Evolutionary conservation across 352 stramenopile species (phyloP), one percentile per base, ranked within the genome.

Genomic region (Pythium utonaiense): DNA sequence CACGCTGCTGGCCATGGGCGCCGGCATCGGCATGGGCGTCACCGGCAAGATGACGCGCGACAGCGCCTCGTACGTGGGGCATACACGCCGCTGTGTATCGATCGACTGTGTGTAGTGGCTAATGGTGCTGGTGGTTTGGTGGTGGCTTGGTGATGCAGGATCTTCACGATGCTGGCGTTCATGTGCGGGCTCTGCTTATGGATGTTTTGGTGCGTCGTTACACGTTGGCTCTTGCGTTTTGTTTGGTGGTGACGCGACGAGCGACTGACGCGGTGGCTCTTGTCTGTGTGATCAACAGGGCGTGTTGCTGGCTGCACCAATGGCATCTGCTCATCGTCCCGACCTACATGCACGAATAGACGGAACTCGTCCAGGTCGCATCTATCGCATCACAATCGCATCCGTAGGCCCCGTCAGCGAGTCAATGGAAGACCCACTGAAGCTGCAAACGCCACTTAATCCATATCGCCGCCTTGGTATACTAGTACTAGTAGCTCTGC

Each of bases 301-400:
- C 83, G n/a, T 95, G 86, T 64, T 92, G 81, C 79, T 95, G 86
- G 86, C 59, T 95, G 59, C 86, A 95, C 70, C 86, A 95, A 75
- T 95, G 86, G 86, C 86, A 95, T 76, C 88, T 93, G 53, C 70
- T 95, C 45, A 75, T 95, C 40, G 83, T 92, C 28, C 86, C 86
- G 40, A 91, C 82, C 17, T 93, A 88, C 62, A 73, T 71, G 33
- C 72, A 72, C 25, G 83, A 93, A 76, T 92, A 92, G 40, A 62
- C 51, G 42, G 42, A n/a, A n/a, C n/a, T n/a, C n/a, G n/a, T n/a
- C 41, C n/a, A 25, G 41, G 21, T 48, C 41, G n/a, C 41, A 45
- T n/a, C 38, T n/a, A 45, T 22, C 16, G 19, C 14, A 14, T 22
- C 19, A n/a, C n/a, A 45, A 45, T 22, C 14, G 14, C 19, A 22